Evolutionary conservation across 352 stramenopile species (phyloP), one percentile per base, ranked within the genome.

Genomic region (Globisporangium orthogonon): DNA sequence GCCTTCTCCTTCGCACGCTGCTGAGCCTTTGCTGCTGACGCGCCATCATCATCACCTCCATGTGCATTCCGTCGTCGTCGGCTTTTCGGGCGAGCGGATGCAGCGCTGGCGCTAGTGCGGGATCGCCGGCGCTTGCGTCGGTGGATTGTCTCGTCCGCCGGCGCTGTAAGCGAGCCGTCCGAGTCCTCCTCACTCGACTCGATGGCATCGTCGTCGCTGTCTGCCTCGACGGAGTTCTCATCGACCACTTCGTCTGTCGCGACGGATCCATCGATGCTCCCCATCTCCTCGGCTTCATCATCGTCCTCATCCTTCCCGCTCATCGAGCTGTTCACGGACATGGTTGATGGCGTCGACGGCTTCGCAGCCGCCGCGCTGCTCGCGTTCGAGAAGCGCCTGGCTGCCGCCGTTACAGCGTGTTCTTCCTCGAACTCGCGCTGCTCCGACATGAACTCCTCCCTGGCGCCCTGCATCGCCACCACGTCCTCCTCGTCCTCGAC

Each of bases 401-500:
- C 23, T 18, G 7, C 51, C 43, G 43, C 10, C 2, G 43, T 11
- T 6, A 2, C n/a, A n/a, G 18, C 6, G 43, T n/a, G 15, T 7
- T 88, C 74, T 54, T 88, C 74, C 13, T 88, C 74, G 58, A 88
- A 92, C 52, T 90, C 79, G 0, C 69, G 58, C 35, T 83, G 68
- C 58, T 89, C 78, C 14, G 69, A 70, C 40, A 83, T 35, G 50
- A 76, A 72, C 52, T 91, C 78, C 2, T 77, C 76, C 33, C 73
- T 63, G 17, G 80, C 91, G 11, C 80, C 94, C 43, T 87, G 75
- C 76, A 98, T 96, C 2, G 94, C 95, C 11, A 87, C 81, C 7
- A 98, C 93, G 66, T 98, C 95, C 52, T 97, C 93, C 54, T 96
- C 91, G 63, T 99, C 96, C 73, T 99, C 96, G 6, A 98, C 63